Conservation (phyloP, 306 rosid genomes). For the Vigna nakashimae region DNA sequence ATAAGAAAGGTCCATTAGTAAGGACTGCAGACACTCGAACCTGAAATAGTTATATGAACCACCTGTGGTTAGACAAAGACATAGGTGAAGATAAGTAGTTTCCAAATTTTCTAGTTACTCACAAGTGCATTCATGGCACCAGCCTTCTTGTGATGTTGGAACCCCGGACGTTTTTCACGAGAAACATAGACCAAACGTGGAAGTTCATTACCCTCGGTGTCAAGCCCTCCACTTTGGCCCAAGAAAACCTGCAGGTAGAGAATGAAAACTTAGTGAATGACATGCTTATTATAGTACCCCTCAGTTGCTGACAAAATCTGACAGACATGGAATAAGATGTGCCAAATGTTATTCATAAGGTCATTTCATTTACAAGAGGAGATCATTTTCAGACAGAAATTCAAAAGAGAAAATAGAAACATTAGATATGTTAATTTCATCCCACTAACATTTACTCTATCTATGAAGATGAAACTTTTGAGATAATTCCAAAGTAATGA, state of each 20-base stretch:
- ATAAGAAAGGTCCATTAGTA: conserved; percentile 88
- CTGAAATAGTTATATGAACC: conserved; percentile 48
- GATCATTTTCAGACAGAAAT: neutral
- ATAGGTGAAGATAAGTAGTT: conserved; percentile 10
- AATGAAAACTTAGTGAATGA: conserved; percentile 29
- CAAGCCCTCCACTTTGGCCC: conserved; percentile 94
- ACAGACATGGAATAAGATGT: conserved; percentile 28
- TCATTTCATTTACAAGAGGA: neutral
- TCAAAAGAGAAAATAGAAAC: neutral
- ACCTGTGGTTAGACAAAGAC: neutral
- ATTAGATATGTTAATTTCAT: conserved; percentile 9
- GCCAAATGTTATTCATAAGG: neutral
- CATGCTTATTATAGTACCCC: conserved; percentile 10
- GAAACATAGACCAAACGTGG: conserved; percentile 92
- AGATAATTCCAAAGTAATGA: neutral
- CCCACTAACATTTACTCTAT: conserved; percentile 14
- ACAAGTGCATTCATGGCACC: conserved; percentile 98
- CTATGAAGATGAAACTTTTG: conserved; percentile 28
- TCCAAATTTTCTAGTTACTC: conserved; percentile 43
- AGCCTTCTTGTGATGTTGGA: conserved; percentile 96
- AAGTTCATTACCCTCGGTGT: conserved; percentile 83
- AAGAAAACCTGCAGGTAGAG: conserved; percentile 72
- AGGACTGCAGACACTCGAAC: conserved; percentile 94
- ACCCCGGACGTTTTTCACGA: conserved; percentile 98
- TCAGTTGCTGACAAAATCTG: conserved; percentile 23